Conservation (phyloP, 225 moss, liverwort and hornwort genomes). For the Anthoceros angustus region DNA sequence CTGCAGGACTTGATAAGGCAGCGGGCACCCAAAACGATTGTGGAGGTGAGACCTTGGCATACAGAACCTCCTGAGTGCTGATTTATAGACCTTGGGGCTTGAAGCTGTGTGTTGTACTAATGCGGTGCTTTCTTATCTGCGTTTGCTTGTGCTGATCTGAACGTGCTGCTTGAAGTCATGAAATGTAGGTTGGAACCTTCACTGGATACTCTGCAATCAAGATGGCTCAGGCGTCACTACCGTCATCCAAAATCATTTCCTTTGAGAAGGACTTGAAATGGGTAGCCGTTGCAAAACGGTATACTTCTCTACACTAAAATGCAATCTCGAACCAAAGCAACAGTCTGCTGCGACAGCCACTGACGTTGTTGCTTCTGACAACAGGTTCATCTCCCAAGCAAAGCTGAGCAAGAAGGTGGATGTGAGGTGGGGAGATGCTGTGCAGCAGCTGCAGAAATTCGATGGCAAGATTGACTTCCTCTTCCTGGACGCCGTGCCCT, state of each 20-base stretch:
- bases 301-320: neutral
- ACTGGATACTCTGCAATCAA: constrained; percentile 9
- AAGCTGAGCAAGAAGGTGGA: constrained; percentile 7
- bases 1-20: constrained; percentile 4
- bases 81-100: neutral
- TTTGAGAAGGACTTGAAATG: constrained; percentile 9
- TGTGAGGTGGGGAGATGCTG: constrained; percentile 8
- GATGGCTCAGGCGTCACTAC: constrained; percentile 5
- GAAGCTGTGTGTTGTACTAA: too few species aligned
- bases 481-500: constrained; percentile 6
- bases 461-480: constrained; percentile 4
- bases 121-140: neutral
- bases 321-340: neutral
- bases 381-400: constrained; percentile 8
- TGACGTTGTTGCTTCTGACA: neutral
- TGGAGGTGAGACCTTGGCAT: constrained; percentile 5
- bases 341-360: neutral
- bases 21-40: constrained; percentile 4
- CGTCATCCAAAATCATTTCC: neutral
- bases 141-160: neutral
- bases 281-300: constrained; percentile 7
- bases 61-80: neutral
- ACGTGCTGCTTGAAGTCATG: neutral
- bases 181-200: constrained; percentile 7
- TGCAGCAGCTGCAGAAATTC: constrained; percentile 2